A percentile compares a stretch with the other conserved stretches of the same genome.
These are phyloP conservation scores for Casaregolazyma lundiana DNA, from an alignment of 1,139 yeast genomes.

Conservation along the genomic window DNA sequence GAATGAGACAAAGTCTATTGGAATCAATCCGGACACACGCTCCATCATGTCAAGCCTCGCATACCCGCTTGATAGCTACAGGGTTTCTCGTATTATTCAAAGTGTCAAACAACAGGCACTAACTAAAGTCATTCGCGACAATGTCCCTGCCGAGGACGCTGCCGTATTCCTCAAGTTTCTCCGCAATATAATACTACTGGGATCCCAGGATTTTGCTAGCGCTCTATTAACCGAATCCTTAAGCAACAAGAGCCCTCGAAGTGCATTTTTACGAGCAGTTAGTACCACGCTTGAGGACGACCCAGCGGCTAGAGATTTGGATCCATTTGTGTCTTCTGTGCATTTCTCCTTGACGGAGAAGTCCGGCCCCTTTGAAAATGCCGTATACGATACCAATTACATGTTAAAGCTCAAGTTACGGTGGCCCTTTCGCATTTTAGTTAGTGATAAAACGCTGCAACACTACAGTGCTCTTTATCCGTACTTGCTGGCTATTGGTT, in stretches of 20 bases:
- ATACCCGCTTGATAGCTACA: conserved; percentile 18
- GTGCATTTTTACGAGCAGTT: conserved; percentile 7
- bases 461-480: conserved; percentile 21
- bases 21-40: neutral
- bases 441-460: conserved; percentile 15
- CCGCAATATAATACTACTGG: conserved; percentile 21
- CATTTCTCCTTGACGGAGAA: neutral
- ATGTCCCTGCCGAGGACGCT: conserved; percentile 18
- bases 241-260: neutral
- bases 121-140: conserved; percentile 18
- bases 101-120: conserved; percentile 19
- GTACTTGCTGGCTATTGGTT: conserved; percentile 19
- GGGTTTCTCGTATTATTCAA: conserved; percentile 16
- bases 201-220: conserved; percentile 21
- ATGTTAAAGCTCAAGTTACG: conserved; percentile 16
- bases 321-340: conserved; percentile 4
- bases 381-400: conserved; percentile 18
- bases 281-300: conserved; percentile 5
- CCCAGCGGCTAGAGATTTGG: conserved; percentile 2
- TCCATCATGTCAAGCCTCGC: conserved; percentile 12
- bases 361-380: conserved; percentile 19
- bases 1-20: conserved; percentile 12
- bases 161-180: conserved; percentile 17
- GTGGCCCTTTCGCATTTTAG: conserved; percentile 23
- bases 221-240: conserved; percentile 11